Percentiles rank a stretch among this genome's conserved stretches.
These are phyloP conservation scores for Aciculosporium take DNA, from an alignment of 2,329 filamentous ascomycete genomes.

Conservation along the genomic window DNA sequence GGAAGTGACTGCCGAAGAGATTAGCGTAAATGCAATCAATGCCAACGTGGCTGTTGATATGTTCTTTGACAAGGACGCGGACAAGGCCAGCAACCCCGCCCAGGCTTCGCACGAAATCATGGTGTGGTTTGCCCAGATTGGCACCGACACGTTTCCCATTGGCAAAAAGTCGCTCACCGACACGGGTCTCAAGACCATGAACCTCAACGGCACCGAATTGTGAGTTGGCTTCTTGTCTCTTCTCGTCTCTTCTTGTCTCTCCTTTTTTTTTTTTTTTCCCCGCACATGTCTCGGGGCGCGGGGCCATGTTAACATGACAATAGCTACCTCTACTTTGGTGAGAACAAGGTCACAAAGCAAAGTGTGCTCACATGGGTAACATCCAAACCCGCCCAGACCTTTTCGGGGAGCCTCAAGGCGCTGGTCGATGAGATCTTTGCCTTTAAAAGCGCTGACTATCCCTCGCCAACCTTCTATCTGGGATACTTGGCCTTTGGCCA, in stretches of 20 bases:
- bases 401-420: conserved; percentile 31
- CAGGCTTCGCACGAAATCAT: conserved; percentile 38
- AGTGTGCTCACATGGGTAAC: conserved; percentile 37
- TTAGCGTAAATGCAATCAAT: conserved; percentile 26
- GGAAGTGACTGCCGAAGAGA: conserved; percentile 19
- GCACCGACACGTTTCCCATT: conserved; percentile 31
- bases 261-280: too few species aligned
- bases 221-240: conserved; percentile 13
- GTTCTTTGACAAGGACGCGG: conserved; percentile 35
- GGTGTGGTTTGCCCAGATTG: conserved; percentile 39
- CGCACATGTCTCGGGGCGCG: too few species aligned
- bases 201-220: conserved; percentile 28
- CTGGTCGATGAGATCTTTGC: conserved; percentile 27
- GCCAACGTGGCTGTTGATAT: conserved; percentile 46
- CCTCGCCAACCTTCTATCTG: conserved; percentile 28
- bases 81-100: conserved; percentile 23
- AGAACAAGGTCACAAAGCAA: conserved; percentile 24
- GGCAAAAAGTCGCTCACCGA: conserved; percentile 17
- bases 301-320: not conserved
- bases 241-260: not conserved
- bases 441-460: conserved; percentile 20
- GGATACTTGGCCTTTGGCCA: conserved; percentile 38
- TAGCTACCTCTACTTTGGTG: conserved; percentile 27
- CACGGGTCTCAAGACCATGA: conserved; percentile 19
- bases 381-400: conserved; percentile 19